Base-by-base conservation (phyloP, 306 rosid species). In the Fragaria ananassa region DNA sequence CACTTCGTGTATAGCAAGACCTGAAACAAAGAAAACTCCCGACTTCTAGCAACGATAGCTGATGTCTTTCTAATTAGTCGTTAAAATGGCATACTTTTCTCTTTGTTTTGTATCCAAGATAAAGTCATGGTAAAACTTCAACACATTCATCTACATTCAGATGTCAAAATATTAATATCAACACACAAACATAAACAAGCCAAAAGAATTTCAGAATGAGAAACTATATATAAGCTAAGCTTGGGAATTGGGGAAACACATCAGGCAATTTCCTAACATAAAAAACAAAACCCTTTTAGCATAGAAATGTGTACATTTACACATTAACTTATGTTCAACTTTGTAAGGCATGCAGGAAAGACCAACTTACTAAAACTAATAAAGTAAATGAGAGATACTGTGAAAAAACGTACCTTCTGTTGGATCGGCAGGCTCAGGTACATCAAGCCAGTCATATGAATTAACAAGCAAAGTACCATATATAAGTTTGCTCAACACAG, bases 401-500 rank as follows among this genome's bases (percentile, higher is more conserved):
- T 64, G 35, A 66, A 72, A 45, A 54, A 76, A 85, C 89, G 61
- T 44, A 95, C 98, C 98, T 92, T 85, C 87, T 57, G 83, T 75
- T 80, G 89, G 68, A 86, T 87, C 86, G 19, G 74, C 62, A 17
- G 86, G 73, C 67, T 76, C 91, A 71, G 92, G 91, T 23, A 73
- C 74, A 87, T 89, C 97, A 69, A 92, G 76, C 98, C 97, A 95
- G 86, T 95, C 98, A 56, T 89, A 95, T 53, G 98, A 92, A 81
- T 81, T 88, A 77, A 92, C 97, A 87, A 82, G 51, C 37, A 95
- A 11, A 41, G 98, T 81, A 70, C 98, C 98, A 78, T 95, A 95
- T 62, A 95, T 49, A 84, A 95, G 97, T 89, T 95, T 95, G 97
- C 98, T 92, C 78, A 92, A 80, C 63, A 95, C 97, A 23, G 96